A percentile compares a stretch with the other conserved stretches of the same genome.
Evolutionary conservation across 176 grass and related monocot genomes (phyloP).

Genomic region (Echinochloa phyllopogon): DNA sequence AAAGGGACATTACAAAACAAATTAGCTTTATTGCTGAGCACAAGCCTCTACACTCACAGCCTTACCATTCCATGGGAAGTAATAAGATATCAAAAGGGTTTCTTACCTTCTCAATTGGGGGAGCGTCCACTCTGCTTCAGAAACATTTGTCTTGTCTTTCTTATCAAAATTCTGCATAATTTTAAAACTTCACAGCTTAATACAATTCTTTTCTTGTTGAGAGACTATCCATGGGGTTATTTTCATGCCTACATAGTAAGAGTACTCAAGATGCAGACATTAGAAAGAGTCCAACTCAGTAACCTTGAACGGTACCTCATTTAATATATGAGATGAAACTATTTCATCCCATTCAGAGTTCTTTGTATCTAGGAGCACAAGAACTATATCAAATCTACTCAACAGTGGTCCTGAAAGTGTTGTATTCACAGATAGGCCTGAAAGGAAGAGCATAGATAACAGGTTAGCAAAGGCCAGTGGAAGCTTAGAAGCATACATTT

Average conservation of each 20-base stretch:
- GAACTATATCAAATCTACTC: constrained; percentile 99
- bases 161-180: constrained; percentile 62
- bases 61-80: constrained; percentile 11
- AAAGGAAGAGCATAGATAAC: constrained; percentile 39
- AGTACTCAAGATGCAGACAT: constrained; percentile 37
- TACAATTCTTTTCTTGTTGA: neutral
- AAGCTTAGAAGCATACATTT: constrained; percentile 15
- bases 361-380: constrained; percentile 84
- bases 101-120: constrained; percentile 58
- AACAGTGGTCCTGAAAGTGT: constrained; percentile 91
- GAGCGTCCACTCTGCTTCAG: constrained; percentile 61
- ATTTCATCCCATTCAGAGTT: constrained; percentile 67
- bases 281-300: constrained; percentile 1
- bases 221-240: neutral
- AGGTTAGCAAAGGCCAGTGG: neutral
- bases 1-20: constrained; percentile 17
- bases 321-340: constrained; percentile 94
- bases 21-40: neutral
- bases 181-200: constrained; percentile 33
- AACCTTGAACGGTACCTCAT: constrained; percentile 45
- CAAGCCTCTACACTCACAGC: neutral
- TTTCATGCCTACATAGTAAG: constrained; percentile 14
- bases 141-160: constrained; percentile 41
- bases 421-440: constrained; percentile 95
- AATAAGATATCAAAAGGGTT: neutral